These are phyloP conservation scores for Fusarium denticulatum DNA, from an alignment of 2,329 filamentous ascomycete genomes.

Conservation along the genomic window DNA sequence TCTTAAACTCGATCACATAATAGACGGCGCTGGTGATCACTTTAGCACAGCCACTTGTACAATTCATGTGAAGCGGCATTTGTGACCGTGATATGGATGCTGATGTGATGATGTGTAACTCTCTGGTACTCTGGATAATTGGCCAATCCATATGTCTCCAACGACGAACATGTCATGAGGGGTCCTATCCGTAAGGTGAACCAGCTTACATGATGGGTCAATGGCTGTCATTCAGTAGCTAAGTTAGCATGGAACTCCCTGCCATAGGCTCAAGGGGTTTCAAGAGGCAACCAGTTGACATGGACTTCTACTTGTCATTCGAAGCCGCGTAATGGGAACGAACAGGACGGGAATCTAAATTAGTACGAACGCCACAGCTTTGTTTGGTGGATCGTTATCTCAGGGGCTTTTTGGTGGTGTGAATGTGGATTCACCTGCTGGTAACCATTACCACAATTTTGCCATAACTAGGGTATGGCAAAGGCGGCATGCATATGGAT, in stretches of 20 bases:
- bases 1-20: not conserved
- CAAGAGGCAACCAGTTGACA: slow-evolving; percentile 26
- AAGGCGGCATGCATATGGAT: too few species aligned
- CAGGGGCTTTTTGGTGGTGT: not conserved
- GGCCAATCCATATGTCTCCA: not conserved
- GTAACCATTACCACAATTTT: not conserved
- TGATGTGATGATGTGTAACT: not conserved
- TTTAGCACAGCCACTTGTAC: not conserved
- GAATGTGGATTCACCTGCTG: not conserved
- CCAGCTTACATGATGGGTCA: not conserved
- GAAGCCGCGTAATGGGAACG: slow-evolving; percentile 14
- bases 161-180: not conserved
- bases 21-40: not conserved
- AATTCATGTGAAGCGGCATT: slow-evolving; percentile 2
- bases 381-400: not conserved
- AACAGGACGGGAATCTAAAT: slow-evolving; percentile 6
- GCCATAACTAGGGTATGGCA: not conserved
- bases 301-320: not conserved
- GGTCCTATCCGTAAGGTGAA: not conserved
- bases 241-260: not conserved
- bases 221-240: not conserved
- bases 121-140: not conserved
- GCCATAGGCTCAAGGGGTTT: slow-evolving; percentile 5
- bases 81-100: not conserved
- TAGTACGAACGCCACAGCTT: slow-evolving; percentile 1